phyloP scores from a whole-genome alignment of 1,139 yeast species.

The Debaryomyces sp. region DNA sequence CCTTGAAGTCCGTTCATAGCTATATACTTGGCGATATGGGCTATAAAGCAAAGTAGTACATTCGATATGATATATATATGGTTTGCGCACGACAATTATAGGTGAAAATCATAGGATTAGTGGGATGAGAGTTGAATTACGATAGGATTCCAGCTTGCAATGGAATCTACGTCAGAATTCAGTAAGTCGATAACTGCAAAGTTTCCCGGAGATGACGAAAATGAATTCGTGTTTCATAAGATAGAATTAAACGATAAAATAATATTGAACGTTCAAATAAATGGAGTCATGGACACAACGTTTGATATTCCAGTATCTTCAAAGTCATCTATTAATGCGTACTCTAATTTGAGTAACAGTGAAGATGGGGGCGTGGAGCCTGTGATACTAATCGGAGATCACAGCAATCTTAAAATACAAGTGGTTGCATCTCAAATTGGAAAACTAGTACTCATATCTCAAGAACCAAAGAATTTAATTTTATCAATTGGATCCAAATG shows the following conservation, averaged over 20 bases:
- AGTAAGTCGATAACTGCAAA: slow-evolving; percentile 11
- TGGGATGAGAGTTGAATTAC: background rate
- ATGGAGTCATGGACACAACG: slow-evolving; percentile 47
- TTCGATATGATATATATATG: background rate
- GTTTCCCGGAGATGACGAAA: slow-evolving; percentile 18
- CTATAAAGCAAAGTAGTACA: too few species aligned
- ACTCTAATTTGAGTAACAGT: slow-evolving; percentile 10
- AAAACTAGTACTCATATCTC: slow-evolving; percentile 30
- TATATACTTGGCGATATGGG: too few species aligned
- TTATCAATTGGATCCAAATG: slow-evolving; percentile 45
- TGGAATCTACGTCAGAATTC: slow-evolving; percentile 5
- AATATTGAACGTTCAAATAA: slow-evolving; percentile 37
- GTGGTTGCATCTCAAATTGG: slow-evolving; percentile 49
- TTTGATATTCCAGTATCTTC: slow-evolving; percentile 45
- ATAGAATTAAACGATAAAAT: slow-evolving; percentile 38
- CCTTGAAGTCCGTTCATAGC: too few species aligned
- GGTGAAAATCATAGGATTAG: background rate
- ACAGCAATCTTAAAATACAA: slow-evolving; percentile 41
- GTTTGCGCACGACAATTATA: background rate
- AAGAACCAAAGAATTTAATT: slow-evolving; percentile 36
- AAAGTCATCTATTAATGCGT: slow-evolving; percentile 28
- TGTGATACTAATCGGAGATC: slow-evolving; percentile 41
- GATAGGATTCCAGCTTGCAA: background rate
- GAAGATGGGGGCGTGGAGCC: slow-evolving; percentile 41
- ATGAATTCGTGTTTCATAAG: slow-evolving; percentile 36